Evolutionary conservation across 371 early-diverging fungal species (phyloP), one percentile per base, ranked within the genome.

Genomic region (Mucor racemosus): DNA sequence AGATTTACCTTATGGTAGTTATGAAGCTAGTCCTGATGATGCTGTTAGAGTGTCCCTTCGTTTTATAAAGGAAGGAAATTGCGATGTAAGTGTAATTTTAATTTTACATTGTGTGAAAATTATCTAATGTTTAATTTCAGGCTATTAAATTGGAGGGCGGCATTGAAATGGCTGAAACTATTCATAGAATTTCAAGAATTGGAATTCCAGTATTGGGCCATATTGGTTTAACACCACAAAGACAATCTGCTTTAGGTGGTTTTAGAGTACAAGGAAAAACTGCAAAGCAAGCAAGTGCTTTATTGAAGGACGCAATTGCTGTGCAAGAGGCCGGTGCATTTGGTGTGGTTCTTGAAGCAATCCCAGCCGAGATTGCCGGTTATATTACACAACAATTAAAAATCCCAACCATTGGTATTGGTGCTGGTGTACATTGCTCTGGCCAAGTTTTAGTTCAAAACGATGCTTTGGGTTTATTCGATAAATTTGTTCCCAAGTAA

Each of bases 71-170:
- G 97, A 98, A 73, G 97, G 94, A 21, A 82, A 90, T 55, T 90
- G 88, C n/a, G 98, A 97, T 76, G 87, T 85, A 78, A 70, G 66
- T 42, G 9, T 4, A 46, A 50, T 36, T 39, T 13, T 55, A 14
- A 35, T 13, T 40, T 17, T 62, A 1, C 39, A 7, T 35, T 56
- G 36, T 33, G 33, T 15, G 48, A 42, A 40, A 54, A 34, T 55
- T 26, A 39, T 17, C 35, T 21, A 34, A 39, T 33, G 17, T 14
- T 26, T 4, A 62, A 21, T 39, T 42, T 34, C 65, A 86, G 80
- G 95, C 95, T 5, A 94, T 99, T 38, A 99, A 99, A 78, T 77
- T 99, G 55, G 99, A 99, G 77, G 97, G 96, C 13, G 99, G 97
- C 15, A 73, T 76, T 13, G 95, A 95, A 63, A 91, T 95, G 85